A percentile compares a stretch with the other conserved stretches of the same genome.
phyloP scores from a whole-genome alignment of 345 rosid species.

The Xanthoceras sorbifolium region DNA sequence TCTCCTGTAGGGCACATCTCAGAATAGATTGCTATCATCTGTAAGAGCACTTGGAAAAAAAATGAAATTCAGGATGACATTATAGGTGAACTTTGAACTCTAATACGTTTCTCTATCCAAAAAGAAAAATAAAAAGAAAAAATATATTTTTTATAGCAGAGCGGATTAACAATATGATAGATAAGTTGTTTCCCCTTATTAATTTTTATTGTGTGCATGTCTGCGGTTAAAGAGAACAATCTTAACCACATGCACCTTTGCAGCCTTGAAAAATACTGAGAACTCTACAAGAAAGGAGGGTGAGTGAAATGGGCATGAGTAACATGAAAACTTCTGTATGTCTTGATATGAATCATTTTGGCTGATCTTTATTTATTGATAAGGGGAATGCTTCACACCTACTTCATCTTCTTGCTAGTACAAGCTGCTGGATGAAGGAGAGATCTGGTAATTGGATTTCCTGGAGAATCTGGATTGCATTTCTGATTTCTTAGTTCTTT shows the following conservation, averaged over 20 bases:
- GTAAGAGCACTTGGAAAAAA: no score
- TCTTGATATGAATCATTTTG: neutral
- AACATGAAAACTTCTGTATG: neutral
- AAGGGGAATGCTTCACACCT: neutral
- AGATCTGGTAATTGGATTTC: neutral
- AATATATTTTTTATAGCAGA: no score
- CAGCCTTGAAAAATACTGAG: neutral
- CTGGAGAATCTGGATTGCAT: neutral
- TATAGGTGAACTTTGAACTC: no score
- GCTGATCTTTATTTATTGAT: neutral
- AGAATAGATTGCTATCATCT: no score
- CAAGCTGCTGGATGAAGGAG: neutral
- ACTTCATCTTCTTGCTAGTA: neutral
- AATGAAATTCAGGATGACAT: no score
- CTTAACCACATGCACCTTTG: neutral
- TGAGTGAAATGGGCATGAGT: neutral
- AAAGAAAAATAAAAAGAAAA: no score
- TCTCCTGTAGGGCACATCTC: no score
- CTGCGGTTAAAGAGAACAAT: neutral
- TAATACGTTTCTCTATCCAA: no score
- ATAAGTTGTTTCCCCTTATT: neutral
- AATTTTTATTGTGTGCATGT: neutral
- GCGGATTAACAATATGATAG: no score
- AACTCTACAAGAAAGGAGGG: neutral
- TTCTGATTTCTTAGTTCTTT: neutral